phyloP scores from a whole-genome alignment of 2,329 filamentous ascomycete genomes.

The Xylariaceae sp. region DNA sequence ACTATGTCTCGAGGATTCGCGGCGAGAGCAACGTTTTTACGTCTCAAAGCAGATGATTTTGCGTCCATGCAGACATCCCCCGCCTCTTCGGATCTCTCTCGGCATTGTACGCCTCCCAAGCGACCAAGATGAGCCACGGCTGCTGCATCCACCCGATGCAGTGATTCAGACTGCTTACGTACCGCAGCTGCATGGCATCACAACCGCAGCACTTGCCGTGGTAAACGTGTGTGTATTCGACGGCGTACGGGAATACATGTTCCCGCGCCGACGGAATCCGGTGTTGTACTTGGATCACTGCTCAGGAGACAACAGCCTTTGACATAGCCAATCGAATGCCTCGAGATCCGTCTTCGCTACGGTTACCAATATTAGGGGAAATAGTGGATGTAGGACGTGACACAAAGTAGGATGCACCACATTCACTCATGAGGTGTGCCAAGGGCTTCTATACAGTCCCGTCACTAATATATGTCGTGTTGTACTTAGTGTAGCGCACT shows the following conservation, averaged over 20 bases:
- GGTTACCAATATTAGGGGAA: constrained; percentile 14
- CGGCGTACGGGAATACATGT: neutral
- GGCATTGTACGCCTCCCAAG: neutral
- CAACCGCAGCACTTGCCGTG: neutral
- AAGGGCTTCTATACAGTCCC: neutral
- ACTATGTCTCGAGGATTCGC: neutral
- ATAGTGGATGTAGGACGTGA: constrained; percentile 30
- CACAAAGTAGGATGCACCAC: constrained; percentile 15
- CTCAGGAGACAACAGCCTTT: neutral
- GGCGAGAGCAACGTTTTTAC: neutral
- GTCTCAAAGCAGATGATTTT: neutral
- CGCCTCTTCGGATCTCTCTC: neutral
- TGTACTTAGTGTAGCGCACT: no score
- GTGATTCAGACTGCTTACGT: neutral
- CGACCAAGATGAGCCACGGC: neutral
- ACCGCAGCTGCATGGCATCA: constrained; percentile 1
- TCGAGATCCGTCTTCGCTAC: constrained; percentile 24
- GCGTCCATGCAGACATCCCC: constrained; percentile 1
- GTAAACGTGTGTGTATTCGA: neutral
- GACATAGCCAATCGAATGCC: constrained; percentile 9
- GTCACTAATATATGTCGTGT: no score
- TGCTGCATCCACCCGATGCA: neutral
- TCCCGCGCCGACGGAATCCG: constrained; percentile 2
- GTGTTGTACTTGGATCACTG: constrained; percentile 6
- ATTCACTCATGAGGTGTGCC: constrained; percentile 5